Evolutionary conservation across 164 flowering plant species (phyloP), one percentile per base, ranked within the genome.

Genomic region (Umbilicus rupestris): DNA sequence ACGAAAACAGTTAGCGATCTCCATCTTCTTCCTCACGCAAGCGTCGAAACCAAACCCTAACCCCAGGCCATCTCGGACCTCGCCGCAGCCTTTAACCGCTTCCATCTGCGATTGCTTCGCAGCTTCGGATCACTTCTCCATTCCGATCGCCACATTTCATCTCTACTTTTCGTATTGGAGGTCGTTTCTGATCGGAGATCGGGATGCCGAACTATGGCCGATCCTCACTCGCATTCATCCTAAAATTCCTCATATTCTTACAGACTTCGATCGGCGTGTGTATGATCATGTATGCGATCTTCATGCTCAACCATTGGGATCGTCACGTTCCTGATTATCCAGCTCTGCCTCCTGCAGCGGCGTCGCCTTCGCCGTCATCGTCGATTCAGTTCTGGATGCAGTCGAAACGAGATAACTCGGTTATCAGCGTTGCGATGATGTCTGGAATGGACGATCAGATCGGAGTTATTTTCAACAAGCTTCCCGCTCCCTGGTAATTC

Each of bases 241-340:
- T 87, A 41, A 87, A 86, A 67, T 73, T 86, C 78, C 78, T 87
- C 49, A 86, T 83, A 70, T 90, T 83, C 59, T 74, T 90, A 20
- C 91, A 90, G 68, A 75, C 84, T 0, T 90, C 87, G 66, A 62
- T 83, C 3, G 96, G 88, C 20, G 66, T 90, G 0, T 81, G 83
- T 16, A 26, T 52, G 17, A 26, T 52, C 59, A 52, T 52, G 59
- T 52, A 52, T 26, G 26, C 31, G 31, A 5, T 52, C 20, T 52
- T 52, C 31, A 52, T 52, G 59, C 59, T 52, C 59, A 28, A 26
- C 59, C 59, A 52, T 11, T 24, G 59, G 59, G 59, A 52, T 2
- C 59, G 31, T 24, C 59, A 52, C 17, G 59, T 8, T 52, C 59
- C 59, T 11, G 30, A 24, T 24, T 24, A 16, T 11, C 59, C 59